Conservation (phyloP, 2,329 filamentous ascomycete genomes). For the Lachnellula arida region DNA sequence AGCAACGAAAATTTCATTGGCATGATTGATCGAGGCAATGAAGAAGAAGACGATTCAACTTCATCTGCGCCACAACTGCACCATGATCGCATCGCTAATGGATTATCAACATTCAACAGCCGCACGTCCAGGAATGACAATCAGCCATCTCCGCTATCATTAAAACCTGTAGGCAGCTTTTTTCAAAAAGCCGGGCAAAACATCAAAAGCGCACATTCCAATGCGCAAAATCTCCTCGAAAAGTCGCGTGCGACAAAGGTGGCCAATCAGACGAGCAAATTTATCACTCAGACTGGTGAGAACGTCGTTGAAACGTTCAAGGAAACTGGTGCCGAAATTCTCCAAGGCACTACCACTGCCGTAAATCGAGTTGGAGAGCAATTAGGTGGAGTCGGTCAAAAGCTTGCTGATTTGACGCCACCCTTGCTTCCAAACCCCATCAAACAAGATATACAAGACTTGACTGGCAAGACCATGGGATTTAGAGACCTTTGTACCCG, state of each 20-base stretch:
- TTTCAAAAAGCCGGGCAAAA: no score
- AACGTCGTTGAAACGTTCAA: background rate
- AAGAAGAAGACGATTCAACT: no score
- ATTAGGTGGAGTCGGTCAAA: constrained; percentile 1
- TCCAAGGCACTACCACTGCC: background rate
- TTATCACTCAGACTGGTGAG: background rate
- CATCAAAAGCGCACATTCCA: no score
- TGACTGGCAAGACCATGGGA: background rate
- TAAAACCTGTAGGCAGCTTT: no score
- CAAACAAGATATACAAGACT: constrained; percentile 2
- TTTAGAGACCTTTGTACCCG: background rate
- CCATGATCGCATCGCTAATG: no score
- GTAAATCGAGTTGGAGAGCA: constrained; percentile 1
- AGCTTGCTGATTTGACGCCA: background rate
- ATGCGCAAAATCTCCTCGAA: no score
- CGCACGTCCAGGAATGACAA: no score
- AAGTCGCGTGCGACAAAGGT: background rate
- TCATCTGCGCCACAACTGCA: no score
- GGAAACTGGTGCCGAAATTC: background rate
- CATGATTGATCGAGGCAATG: no score
- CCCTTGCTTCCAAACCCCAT: background rate
- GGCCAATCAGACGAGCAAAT: background rate
- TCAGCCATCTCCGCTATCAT: no score
- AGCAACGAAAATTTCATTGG: no score
- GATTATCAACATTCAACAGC: no score